phyloP scores from a whole-genome alignment of 2,329 filamentous ascomycete species.

The Talaromyces sp. region DNA sequence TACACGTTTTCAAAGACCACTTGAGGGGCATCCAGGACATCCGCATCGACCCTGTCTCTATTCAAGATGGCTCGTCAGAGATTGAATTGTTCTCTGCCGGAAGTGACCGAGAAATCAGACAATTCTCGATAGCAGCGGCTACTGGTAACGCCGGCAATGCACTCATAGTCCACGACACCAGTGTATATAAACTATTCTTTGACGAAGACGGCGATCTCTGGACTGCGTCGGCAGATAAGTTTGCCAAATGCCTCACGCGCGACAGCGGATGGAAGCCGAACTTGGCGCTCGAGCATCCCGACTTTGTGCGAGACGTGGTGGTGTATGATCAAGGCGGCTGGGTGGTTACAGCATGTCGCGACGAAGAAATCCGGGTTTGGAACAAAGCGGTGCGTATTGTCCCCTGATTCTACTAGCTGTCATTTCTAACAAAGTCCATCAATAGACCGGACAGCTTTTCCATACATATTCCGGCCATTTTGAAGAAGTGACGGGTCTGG shows the following conservation, averaged over 20 bases:
- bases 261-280: conserved; percentile 63
- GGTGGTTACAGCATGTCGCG: conserved; percentile 80
- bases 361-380: conserved; percentile 91
- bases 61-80: conserved; percentile 30
- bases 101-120: conserved; percentile 71
- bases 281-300: conserved; percentile 70
- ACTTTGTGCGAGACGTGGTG: conserved; percentile 80
- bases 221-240: conserved; percentile 90
- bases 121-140: conserved; percentile 42
- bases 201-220: conserved; percentile 70
- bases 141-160: conserved; percentile 49
- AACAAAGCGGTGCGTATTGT: conserved; percentile 48
- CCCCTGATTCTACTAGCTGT: background rate
- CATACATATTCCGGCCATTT: conserved; percentile 78
- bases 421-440: background rate
- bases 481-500: conserved; percentile 82
- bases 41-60: conserved; percentile 62
- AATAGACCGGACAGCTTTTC: conserved; percentile 61
- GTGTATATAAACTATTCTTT: conserved; percentile 75
- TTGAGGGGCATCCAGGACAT: conserved; percentile 74
- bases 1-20: conserved; percentile 75
- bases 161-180: conserved; percentile 81
- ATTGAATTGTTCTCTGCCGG: conserved; percentile 70
- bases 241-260: conserved; percentile 71
- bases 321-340: conserved; percentile 64